Base-by-base conservation (phyloP, 2,329 filamentous ascomycete species). In the Gliomastix tumulicola region DNA sequence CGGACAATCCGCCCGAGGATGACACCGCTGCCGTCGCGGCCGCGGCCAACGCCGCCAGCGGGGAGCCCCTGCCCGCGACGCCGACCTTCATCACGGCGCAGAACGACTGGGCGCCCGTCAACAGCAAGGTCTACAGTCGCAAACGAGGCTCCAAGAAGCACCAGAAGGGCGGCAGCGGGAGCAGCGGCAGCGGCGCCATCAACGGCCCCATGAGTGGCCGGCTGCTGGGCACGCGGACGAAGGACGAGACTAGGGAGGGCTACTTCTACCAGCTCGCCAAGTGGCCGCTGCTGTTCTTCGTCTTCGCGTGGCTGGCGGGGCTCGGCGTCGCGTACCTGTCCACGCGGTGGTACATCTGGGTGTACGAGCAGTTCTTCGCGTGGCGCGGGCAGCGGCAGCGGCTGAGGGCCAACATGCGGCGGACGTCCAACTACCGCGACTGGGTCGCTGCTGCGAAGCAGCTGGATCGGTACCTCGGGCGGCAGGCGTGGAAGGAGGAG, bases 101-200 rank as follows among this genome's bases (percentile, higher is more conserved):
- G 54, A 94, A 94, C 57, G 92, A 98, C 66, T 98, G 92, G 92
- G 82, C 86, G 13, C 92, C 92, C 0, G 78, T 97, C 11, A 82
- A 84, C 48, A 78, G 90, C 54, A 80, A 75, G 39, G 71, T 89
- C 17, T 55, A 65, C 48, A 49, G 49, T 12, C 45, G 43, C 35
- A 67, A 59, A 51, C 54, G 58, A 52, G 56, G 49, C 51, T 62
- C 43, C 64, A 43, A 49, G 40, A 60, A 53, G 42, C 56, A 52
- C 48, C 62, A 51, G 39, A 54, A 50, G 28, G 50, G 41, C 22
- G 43, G 44, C 33, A 50, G 42, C 37, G 49, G 36, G 42, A 28
- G 13, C 25, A 28, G 17, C 13, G 56, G 49, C 23, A 51, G 50
- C 40, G 69, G 65, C 21, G 52, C 55, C 1, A 59, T 56, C 6